Evolutionary conservation across 202 grass and related monocot species (phyloP), one percentile per base, ranked within the genome.

Genomic region (Panicum hallii): DNA sequence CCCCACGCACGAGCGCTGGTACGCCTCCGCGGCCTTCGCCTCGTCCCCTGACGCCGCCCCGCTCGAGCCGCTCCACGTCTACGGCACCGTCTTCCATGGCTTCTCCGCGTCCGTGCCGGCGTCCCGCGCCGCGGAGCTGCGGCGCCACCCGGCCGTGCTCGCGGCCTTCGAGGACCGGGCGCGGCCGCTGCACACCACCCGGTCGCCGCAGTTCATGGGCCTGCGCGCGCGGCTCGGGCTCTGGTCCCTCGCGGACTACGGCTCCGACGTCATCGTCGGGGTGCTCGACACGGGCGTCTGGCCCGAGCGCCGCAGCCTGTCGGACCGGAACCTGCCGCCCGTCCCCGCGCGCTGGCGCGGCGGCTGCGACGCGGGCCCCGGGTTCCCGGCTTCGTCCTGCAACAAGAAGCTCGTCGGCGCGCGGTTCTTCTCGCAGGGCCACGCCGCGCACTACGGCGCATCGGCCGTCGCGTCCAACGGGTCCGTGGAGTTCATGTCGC

Each of bases 161-260:
- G 93, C 93, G 11, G 91, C 92, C 11, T 95, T 92, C 80, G 95
- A 95, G 82, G 95, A 98, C 89, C 87, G 68, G 20, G 70, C 86
- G 20, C 89, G 93, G 1, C 86, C 55, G 66, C 84, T 92, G 5
- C 88, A 98, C 91, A 98, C 96, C 58, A 98, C 96, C 70, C 65
- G 95, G 32, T 95, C 96, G 36, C 96, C 96, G 6, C 93, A 98
- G 89, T 95, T 98, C 72, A 64, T 98, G 65, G 95, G 96, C 32
- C 83, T 98, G 47, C 91, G 93, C 69, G 89, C 93, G 20, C 93
- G 89, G 19, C 82, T 98, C 10, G 93, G 93, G 9, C 96, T 95
- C 4, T 98, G 96, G 96, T 98, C 93, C 17, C 84, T 92, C 61
- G 81, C 96, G 0, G 93, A 98, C 88, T 98, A 98, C 61, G 96